Percentiles rank a stretch among this genome's conserved stretches.
phyloP scores from a whole-genome alignment of 202 grass and related monocot genomes.

The Carex arenaria region DNA sequence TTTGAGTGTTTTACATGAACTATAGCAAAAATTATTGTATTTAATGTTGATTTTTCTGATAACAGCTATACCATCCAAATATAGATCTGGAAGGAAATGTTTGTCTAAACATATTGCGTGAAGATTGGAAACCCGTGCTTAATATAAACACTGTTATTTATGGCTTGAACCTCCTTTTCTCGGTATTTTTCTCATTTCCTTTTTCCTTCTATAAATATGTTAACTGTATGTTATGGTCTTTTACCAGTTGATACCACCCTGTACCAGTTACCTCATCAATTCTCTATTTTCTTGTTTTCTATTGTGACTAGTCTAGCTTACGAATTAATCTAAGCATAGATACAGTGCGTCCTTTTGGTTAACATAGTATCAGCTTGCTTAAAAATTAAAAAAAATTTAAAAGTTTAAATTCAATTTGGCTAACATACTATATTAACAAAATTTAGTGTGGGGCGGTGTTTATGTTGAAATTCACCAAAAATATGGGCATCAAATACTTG shows the following conservation, averaged over 20 bases:
- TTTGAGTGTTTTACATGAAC: slow-evolving; percentile 4
- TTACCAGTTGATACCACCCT: background rate
- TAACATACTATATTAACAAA: background rate
- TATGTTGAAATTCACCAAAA: background rate
- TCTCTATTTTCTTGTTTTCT: background rate
- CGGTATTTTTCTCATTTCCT: slow-evolving; percentile 34
- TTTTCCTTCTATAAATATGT: background rate
- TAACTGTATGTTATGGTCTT: background rate
- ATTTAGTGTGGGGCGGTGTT: background rate
- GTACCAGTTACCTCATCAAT: background rate
- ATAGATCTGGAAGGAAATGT: slow-evolving; percentile 97
- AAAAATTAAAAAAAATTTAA: background rate
- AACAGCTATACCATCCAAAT: slow-evolving; percentile 93
- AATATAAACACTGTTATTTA: slow-evolving; percentile 94
- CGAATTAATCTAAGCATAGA: background rate
- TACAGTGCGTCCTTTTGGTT: background rate
- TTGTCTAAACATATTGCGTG: slow-evolving; percentile 90
- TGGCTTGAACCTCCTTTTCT: slow-evolving; percentile 93
- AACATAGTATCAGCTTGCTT: background rate
- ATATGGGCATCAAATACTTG: background rate
- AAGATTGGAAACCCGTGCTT: slow-evolving; percentile 95
- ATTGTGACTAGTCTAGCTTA: background rate
- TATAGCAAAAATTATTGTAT: background rate
- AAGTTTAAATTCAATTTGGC: background rate
- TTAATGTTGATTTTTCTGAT: background rate